Evolutionary conservation across 768 basidiomycete species (phyloP), one percentile per base, ranked within the genome.

Genomic region (Hygrophoropsis aurantiaca): DNA sequence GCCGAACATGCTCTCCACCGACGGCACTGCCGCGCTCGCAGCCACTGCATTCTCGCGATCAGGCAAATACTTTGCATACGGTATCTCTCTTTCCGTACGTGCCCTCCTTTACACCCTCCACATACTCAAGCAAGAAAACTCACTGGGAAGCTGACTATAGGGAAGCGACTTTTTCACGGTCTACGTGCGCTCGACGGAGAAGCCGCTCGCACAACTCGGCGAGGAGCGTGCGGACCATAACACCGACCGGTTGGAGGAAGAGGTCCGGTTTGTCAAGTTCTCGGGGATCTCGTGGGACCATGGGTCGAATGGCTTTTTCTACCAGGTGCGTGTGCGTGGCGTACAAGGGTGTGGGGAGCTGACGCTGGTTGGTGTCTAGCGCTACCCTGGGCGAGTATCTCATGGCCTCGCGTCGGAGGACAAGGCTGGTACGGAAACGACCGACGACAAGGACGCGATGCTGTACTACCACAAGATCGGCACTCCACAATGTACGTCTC

Each of bases 221-320:
- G 71, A 68, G 30, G 60, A 69, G 43, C 57, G 49, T 21, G 56
- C 60, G n/a, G 69, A 71, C 7, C 72, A 77, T 42, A 74, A 82
- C 53, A 69, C 75, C 16, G 71, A 70, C 27, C 72, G 82, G 36
- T 73, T 90, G 30, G 53, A 71, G 3, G 90, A 92, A 37, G 83
- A 82, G 50, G 66, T 91, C 44, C 77, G 82, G 45, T 85, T 79
- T 58, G 85, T 88, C 52, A 92, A 92, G 61, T 90, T 89, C 65
- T 85, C 84, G 1, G 65, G 71, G 10, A 74, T 90, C 35, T 70
- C 73, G 21, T 92, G 90, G 90, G 82, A 82, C 4, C 79, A 81
- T 46, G 87, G 91, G 64, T 84, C 81, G 45, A 83, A 81, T 51
- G 90, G 90, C 1, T 90, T 92, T 66, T 89, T 92, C 67, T 93